These are phyloP conservation scores for Hyaloscypha hepaticicola DNA, from an alignment of 495 filamentous ascomycete species.

Conservation along the genomic window DNA sequence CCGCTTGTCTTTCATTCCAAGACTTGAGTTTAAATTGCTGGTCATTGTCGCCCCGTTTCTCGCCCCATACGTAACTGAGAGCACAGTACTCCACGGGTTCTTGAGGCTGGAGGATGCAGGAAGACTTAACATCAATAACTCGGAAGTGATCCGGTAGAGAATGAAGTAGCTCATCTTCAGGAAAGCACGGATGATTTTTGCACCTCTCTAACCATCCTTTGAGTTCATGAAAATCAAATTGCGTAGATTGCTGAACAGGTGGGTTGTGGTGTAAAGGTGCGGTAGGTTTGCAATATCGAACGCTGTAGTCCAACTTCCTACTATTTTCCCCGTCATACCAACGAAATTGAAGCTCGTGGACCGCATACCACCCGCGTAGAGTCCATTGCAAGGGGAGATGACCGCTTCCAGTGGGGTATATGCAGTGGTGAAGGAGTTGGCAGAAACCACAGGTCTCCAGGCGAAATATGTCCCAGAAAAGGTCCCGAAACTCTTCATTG, in stretches of 20 bases:
- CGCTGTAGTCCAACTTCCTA: background rate
- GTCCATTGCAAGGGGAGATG: background rate
- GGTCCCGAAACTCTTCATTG: background rate
- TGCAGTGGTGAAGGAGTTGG: background rate
- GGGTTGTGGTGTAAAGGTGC: background rate
- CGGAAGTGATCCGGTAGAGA: background rate
- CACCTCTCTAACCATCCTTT: background rate
- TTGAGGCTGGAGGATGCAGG: constrained; percentile 27
- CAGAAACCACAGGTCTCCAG: background rate
- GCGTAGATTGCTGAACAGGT: background rate
- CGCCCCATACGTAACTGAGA: constrained; percentile 6
- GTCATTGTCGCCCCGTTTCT: too few relatives aligned
- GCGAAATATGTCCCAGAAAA: background rate
- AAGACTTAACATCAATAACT: background rate
- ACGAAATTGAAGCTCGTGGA: background rate
- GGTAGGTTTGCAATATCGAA: background rate
- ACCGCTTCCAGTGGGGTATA: too few relatives aligned
- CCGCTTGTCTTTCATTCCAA: background rate
- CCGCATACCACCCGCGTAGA: background rate
- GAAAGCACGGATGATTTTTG: background rate
- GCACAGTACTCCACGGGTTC: constrained; percentile 6
- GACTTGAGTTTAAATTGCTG: constrained; percentile 15
- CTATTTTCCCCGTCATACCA: background rate
- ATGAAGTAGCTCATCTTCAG: background rate
- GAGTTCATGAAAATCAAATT: background rate